Percentiles rank a stretch among this genome's conserved stretches.
These are phyloP conservation scores for Pseudonectria foliicola DNA, from an alignment of 2,329 filamentous ascomycete genomes.

Conservation along the genomic window DNA sequence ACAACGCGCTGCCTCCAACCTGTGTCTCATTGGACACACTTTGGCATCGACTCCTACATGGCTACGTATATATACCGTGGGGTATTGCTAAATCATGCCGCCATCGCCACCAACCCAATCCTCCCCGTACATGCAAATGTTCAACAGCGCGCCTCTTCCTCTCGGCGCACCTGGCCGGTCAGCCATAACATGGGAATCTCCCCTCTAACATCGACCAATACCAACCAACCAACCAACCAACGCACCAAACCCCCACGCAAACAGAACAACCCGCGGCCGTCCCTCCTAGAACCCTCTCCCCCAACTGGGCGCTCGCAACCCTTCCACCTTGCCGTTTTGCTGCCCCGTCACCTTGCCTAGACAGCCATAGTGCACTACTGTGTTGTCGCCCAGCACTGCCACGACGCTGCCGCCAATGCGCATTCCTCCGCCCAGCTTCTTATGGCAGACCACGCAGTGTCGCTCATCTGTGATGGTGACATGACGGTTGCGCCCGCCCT, in stretches of 20 bases:
- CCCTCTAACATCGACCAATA: no score
- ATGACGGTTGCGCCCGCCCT: constrained; percentile 50
- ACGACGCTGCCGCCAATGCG: constrained; percentile 86
- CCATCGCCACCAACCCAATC: constrained; percentile 11
- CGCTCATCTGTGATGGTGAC: constrained; percentile 83
- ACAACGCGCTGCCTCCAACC: no score
- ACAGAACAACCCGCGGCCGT: constrained; percentile 6
- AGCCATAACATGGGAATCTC: no score
- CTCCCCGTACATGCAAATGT: constrained; percentile 16
- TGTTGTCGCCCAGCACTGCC: constrained; percentile 77
- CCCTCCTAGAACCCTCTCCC: constrained; percentile 28
- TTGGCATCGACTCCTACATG: background rate
- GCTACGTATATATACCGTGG: constrained; percentile 14
- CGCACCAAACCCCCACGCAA: constrained; percentile 3
- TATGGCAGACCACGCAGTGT: constrained; percentile 88
- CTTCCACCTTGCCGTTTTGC: constrained; percentile 22
- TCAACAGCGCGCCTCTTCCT: constrained; percentile 1
- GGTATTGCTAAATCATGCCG: constrained; percentile 22
- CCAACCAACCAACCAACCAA: no score
- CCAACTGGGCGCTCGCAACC: constrained; percentile 28
- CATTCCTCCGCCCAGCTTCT: constrained; percentile 78
- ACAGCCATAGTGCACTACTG: constrained; percentile 77
- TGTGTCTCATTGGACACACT: no score
- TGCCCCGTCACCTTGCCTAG: constrained; percentile 42
- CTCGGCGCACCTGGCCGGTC: no score